Evolutionary conservation across 2,329 filamentous ascomycete genomes (phyloP).

Genomic region (Hypoxylon sp.): DNA sequence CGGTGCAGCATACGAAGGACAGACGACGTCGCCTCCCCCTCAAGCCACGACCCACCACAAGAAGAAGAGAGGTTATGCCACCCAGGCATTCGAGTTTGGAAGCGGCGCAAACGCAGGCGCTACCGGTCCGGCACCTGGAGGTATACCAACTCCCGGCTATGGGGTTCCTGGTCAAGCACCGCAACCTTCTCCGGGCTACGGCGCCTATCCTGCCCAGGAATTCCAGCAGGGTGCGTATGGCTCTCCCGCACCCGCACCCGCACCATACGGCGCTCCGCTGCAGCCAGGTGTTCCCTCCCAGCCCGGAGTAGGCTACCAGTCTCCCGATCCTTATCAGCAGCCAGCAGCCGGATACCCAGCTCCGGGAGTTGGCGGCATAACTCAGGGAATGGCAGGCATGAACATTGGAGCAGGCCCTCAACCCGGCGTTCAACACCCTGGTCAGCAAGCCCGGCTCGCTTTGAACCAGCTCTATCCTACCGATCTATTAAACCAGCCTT

Average conservation of each 20-base stretch:
- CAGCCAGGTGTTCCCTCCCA: conserved; percentile 57
- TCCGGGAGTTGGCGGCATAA: conserved; percentile 77
- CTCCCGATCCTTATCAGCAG: conserved; percentile 76
- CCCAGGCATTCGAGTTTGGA: conserved; percentile 93
- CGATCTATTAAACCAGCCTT: conserved; percentile 91
- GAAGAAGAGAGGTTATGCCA: conserved; percentile 96
- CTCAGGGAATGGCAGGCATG: conserved; percentile 88
- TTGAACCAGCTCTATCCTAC: conserved; percentile 94
- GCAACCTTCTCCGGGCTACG: conserved; percentile 65
- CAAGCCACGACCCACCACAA: conserved; percentile 61
- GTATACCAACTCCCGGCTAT: conserved; percentile 49
- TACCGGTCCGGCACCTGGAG: conserved; percentile 57
- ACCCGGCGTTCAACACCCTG: conserved; percentile 63
- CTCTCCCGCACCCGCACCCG: conserved; percentile 45
- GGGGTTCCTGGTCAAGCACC: conserved; percentile 57
- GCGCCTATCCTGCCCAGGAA: conserved; percentile 67
- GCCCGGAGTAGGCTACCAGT: conserved; percentile 71
- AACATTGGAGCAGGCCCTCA: conserved; percentile 76
- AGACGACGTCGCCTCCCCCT: conserved; percentile 55
- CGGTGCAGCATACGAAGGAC: conserved; percentile 54
- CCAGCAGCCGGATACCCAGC: conserved; percentile 60
- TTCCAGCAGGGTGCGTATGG: conserved; percentile 54
- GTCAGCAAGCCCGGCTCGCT: conserved; percentile 63
- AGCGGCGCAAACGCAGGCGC: conserved; percentile 83
- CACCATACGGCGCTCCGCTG: conserved; percentile 60